Base-by-base conservation (phyloP, 768 basidiomycete genomes). In the Calocera viscosa region DNA sequence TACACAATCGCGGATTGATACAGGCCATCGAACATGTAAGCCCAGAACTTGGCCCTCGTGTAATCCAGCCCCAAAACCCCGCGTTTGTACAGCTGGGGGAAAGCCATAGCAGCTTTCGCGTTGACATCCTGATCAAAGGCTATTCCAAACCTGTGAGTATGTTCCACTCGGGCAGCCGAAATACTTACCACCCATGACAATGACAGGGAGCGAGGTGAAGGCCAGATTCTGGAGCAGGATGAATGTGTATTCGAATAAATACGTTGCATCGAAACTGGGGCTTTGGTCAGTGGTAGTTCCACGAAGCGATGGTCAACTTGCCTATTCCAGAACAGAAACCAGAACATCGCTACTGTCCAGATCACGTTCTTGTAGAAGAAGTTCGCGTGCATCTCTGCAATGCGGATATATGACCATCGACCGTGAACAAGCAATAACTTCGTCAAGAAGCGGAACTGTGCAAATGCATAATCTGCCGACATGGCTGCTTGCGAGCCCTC, bases 281-380 rank as follows among this genome's bases (percentile, higher is more conserved):
- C 2, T 49, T 70, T 19, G 26, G 53, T 73, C 66, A 75, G 69
- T 28, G 40, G 64, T 68, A n/a, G 34, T 30, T 26, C 43, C 65
- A 7, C 70, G 64, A 32, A 33, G 40, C 70, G 12, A 70, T 32
- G 14, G 17, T 53, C 33, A 22, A 78, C 83, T 71, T 69, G 88
- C 90, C 82, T 85, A 79, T 94, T 94, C 77, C 84, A 96, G 35
- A 91, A 85, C 72, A 94, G 80, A 77, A 82, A 98, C 90, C 94
- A 95, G 79, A 97, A 98, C 83, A 91, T 83, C 8, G 89, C 87
- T 72, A 94, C 82, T 1, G 91, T 94, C 91, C 91, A 94, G 66
- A 94, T 88, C 67, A 94, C 89, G 72, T 90, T 92, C 89, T 98
- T 98, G 83, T 97, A 97, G 78, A 98, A 98, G 80, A 97, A 98